Conservation (phyloP, 371 early-diverging fungal species). For the Mucor piriformis region DNA sequence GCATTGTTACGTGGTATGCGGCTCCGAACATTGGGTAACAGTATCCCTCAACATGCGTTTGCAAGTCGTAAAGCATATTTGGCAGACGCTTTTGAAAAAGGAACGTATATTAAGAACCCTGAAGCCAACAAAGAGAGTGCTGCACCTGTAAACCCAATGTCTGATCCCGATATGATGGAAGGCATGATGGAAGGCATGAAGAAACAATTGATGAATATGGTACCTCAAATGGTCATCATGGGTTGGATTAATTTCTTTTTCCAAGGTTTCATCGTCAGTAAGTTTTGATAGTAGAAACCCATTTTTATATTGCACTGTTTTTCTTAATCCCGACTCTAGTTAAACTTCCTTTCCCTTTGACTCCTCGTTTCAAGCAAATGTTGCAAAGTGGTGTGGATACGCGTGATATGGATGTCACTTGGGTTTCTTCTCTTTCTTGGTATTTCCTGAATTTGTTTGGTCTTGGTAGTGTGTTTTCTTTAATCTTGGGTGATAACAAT, state of each 20-base stretch:
- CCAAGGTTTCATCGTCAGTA: conserved; percentile 94
- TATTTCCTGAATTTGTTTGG: conserved; percentile 98
- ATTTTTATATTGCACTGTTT: too few relatives aligned
- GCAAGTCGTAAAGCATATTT: conserved; percentile 68
- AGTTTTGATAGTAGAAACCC: conserved; percentile 27
- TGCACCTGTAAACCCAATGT: conserved; percentile 78
- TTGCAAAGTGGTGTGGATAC: conserved; percentile 96
- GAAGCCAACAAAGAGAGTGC: conserved; percentile 60
- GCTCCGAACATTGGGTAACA: conserved; percentile 68
- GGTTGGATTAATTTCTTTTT: conserved; percentile 98
- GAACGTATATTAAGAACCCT: conserved; percentile 81
- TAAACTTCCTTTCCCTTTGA: conserved; percentile 95
- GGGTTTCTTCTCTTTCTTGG: conserved; percentile 98
- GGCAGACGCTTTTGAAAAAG: conserved; percentile 79
- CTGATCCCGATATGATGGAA: conserved; percentile 92
- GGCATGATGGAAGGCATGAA: conserved; percentile 97
- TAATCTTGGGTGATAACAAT: conserved; percentile 91
- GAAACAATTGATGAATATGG: conserved; percentile 93
- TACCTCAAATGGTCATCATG: conserved; percentile 98
- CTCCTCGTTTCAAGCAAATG: conserved; percentile 96
- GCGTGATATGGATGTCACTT: conserved; percentile 94
- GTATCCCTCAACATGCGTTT: conserved; percentile 78
- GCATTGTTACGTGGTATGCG: conserved; percentile 77
- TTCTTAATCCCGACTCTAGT: conserved; percentile 50
- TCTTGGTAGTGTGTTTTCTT: conserved; percentile 86